Evolutionary conservation across 805 yeast species (phyloP).

Genomic region (Candida insectalens): DNA sequence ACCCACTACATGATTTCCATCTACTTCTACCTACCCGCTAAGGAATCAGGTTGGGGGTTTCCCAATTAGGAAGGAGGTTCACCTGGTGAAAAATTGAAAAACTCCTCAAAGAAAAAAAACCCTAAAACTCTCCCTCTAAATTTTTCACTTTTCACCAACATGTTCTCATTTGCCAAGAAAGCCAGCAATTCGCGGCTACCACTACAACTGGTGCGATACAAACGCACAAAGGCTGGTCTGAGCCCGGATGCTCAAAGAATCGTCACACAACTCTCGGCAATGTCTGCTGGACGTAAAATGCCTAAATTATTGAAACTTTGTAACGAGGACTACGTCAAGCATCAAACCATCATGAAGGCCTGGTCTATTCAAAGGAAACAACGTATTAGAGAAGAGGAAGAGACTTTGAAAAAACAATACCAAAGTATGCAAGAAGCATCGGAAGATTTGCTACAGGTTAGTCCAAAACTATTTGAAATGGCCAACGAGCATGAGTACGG

Average conservation of each 20-base stretch:
- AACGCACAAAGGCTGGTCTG: constrained; percentile 21
- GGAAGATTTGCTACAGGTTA: constrained; percentile 47
- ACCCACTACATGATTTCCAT: too few relatives aligned
- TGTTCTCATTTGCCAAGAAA: too few relatives aligned
- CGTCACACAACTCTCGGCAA: constrained; percentile 57
- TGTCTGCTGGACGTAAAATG: constrained; percentile 80
- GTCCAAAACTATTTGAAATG: constrained; percentile 45
- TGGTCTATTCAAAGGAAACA: constrained; percentile 61
- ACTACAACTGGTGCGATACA: too few relatives aligned
- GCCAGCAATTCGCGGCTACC: too few relatives aligned
- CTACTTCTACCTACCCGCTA: too few relatives aligned
- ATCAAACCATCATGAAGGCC: constrained; percentile 70
- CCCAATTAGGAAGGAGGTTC: too few relatives aligned
- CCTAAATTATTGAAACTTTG: constrained; percentile 72
- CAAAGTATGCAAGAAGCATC: constrained; percentile 60
- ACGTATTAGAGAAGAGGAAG: constrained; percentile 32
- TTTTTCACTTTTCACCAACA: too few relatives aligned
- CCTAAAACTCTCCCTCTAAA: too few relatives aligned
- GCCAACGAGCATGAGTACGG: constrained; percentile 51
- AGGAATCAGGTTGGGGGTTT: too few relatives aligned
- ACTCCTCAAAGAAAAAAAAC: too few relatives aligned
- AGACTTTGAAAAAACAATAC: constrained; percentile 49
- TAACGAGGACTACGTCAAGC: constrained; percentile 78
- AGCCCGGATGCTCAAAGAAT: constrained; percentile 21
- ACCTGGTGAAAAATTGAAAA: too few relatives aligned